phyloP scores from a whole-genome alignment of 2,329 filamentous ascomycete species.

The Elsinoe ampelina region DNA sequence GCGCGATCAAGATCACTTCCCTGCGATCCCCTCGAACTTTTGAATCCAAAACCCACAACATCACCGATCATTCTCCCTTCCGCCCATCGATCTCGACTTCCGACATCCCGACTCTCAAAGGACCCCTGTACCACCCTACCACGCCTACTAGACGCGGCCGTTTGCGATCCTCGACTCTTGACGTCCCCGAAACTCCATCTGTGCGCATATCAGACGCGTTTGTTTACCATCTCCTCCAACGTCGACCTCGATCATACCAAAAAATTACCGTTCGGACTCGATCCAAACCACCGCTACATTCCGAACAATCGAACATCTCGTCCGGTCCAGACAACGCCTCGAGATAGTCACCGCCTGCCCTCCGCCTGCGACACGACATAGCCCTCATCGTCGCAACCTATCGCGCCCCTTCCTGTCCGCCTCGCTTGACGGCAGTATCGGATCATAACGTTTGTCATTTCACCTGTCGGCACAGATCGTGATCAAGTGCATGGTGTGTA shows the following conservation, averaged over 20 bases:
- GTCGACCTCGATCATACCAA: not conserved
- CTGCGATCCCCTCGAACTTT: not conserved
- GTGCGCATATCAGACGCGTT: slow-evolving; percentile 10
- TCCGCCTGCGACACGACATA: not conserved
- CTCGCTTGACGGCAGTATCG: not conserved
- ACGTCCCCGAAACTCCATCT: slow-evolving; percentile 5
- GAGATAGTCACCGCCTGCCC: slow-evolving; percentile 3
- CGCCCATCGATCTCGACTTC: not conserved
- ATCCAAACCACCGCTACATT: not conserved
- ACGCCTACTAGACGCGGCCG: not conserved
- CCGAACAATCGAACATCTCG: not conserved
- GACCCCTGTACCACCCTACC: not conserved
- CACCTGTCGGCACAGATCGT: not conserved
- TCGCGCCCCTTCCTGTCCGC: not conserved
- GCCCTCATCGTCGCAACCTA: not conserved
- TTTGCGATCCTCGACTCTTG: slow-evolving; percentile 10
- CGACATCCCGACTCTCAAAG: not conserved
- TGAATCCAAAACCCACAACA: not conserved
- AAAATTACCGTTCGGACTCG: not conserved
- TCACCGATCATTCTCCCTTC: not conserved
- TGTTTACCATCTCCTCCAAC: slow-evolving; percentile 9
- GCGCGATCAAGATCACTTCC: slow-evolving; percentile 10
- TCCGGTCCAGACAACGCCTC: slow-evolving; percentile 8
- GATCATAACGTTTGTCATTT: not conserved
- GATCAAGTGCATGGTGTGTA: slow-evolving; percentile 10